Base-by-base conservation (phyloP, 495 filamentous ascomycete species). In the Podospora appendiculata region DNA sequence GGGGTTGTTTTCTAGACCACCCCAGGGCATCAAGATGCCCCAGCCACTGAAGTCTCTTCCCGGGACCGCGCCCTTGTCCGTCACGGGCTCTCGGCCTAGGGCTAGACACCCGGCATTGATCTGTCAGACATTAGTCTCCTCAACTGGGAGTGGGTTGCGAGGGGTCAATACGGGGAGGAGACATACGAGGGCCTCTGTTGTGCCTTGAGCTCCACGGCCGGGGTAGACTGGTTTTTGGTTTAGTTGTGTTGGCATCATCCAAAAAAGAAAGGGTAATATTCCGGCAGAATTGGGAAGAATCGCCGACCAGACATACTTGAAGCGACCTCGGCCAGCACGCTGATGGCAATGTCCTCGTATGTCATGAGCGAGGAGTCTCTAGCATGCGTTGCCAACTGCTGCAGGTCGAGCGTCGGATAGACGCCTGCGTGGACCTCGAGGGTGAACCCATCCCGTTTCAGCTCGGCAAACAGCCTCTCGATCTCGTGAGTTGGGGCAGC, bases 301-400 rank as follows among this genome's bases (percentile, higher is more conserved):
- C 25, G 25, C 25, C 25, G 25, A 25, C 2, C 18, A 18, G 4
- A 51, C 44, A 14, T 55, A 60, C 63, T 32, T 0, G 64, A 66
- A 8, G 64, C 64, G 0, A 94, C 82, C 59, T 94, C 89, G 0
- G 82, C 82, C 6, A 94, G 57, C 3, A 92, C 75, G 3, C 78
- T 83, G 32, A 91, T 67, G 4, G 80, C 90, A 38, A 94, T 74
- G 53, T 85, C 79, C 3, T 68, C 55, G 35, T 73, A 70, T 0
- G 71, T 69, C 5, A 79, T 61, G 4, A 64, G 57, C 0, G 63
- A 48, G 10, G 58, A 36, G 49, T 69, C 60, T 11, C 71, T 58
- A 4, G 84, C 82, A 60, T 85, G 81, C 4, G 89, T 89, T 1
- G 87, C 83, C 1, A 93, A 66, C 53, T 94, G 90, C 64, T 95